These are phyloP conservation scores for Ascochyta fabae DNA, from an alignment of 2,329 filamentous ascomycete species.

Conservation along the genomic window DNA sequence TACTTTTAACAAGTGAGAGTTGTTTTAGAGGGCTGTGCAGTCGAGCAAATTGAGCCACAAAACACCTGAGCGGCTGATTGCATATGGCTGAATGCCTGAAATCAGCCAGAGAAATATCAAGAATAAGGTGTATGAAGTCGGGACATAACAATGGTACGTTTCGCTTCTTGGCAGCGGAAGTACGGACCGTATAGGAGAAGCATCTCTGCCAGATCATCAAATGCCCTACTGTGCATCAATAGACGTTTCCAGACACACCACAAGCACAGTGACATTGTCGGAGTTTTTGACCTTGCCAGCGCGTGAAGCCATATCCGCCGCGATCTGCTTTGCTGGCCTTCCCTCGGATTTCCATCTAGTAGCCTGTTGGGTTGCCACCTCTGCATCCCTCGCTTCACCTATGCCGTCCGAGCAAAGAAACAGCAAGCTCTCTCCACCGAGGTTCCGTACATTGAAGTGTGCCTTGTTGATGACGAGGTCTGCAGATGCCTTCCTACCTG, in stretches of 20 bases:
- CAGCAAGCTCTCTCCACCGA: conserved; percentile 26
- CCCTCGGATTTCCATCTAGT: conserved; percentile 25
- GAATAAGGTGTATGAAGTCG: neutral
- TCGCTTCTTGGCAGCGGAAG: neutral
- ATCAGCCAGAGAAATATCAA: neutral
- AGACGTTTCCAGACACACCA: conserved; percentile 19
- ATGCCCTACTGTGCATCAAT: neutral
- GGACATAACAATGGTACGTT: neutral
- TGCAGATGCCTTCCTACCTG: conserved; percentile 27
- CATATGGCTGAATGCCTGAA: conserved; percentile 1
- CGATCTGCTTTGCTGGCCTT: conserved; percentile 24
- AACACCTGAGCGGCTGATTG: conserved; percentile 1
- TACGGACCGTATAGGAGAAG: neutral
- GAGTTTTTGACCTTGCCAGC: conserved; percentile 23
- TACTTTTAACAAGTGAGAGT: neutral
- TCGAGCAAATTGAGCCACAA: neutral
- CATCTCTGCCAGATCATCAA: neutral
- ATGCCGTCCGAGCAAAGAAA: conserved; percentile 34
- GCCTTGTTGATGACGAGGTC: conserved; percentile 35
- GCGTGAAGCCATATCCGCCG: conserved; percentile 22
- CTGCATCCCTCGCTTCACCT: conserved; percentile 25
- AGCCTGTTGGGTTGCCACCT: conserved; percentile 24
- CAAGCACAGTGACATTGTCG: conserved; percentile 33
- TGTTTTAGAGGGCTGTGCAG: neutral
- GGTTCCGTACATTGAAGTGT: conserved; percentile 24